Base-by-base conservation (phyloP, 2,329 filamentous ascomycete genomes). In the Gremmenia infestans region DNA sequence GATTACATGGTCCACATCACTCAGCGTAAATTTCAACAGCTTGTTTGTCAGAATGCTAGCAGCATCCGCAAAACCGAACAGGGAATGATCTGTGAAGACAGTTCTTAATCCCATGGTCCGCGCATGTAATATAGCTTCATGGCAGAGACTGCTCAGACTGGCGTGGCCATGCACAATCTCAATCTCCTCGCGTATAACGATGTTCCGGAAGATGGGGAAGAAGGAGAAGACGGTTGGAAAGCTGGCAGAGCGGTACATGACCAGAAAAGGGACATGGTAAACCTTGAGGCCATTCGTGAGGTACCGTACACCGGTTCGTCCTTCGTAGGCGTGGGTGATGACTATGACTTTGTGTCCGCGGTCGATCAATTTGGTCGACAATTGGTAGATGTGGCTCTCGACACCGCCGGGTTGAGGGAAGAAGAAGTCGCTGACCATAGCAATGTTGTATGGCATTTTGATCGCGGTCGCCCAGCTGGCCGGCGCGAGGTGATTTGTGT, bases 401-500 rank as follows among this genome's bases (percentile, higher is more conserved):
- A 99, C 85, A 66, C 94, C 94, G 70, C 94, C 92, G 52, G 94
- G 93, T 69, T 97, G 93, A 14, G 94, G 94, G 71, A 95, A 99
- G 85, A 99, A 99, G 81, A 96, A 97, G 79, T 99, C 94, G 81
- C 93, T 92, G 72, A 97, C 89, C 94, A 99, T 99, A 60, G 83
- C 84, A 74, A 87, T 87, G 68, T 84, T 86, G 72, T 86, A 87
- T 74, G 67, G 66, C 68, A 70, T 71, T 12, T 48, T 67, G 55
- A 53, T 48, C 40, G 46, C 39, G 17, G 35, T 42, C n/a, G 36
- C 19, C 14, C 25, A 15, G 25, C 35, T 47, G 42, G 50, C 42
- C n/a, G 28, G 25, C 8, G 39, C 28, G 36, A 12, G 22, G 12
- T 36, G 15, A 19, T 15, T 37, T 9, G 12, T n/a, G 42, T n/a